A percentile compares a stretch with the other conserved stretches of the same genome.
phyloP scores from a whole-genome alignment of 2,329 filamentous ascomycete species.

The Capronia americana region DNA sequence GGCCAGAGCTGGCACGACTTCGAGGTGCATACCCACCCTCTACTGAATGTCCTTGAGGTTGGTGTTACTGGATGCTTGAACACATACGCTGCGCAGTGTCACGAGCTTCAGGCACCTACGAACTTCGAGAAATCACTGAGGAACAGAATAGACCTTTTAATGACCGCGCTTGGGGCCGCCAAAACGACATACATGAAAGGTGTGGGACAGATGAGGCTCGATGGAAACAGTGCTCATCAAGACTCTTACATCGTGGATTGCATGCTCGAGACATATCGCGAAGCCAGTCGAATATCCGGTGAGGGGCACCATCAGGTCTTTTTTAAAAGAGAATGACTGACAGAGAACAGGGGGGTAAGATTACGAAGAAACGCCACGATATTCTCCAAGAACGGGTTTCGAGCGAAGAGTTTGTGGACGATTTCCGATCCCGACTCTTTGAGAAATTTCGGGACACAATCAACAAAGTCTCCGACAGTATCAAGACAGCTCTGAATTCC shows the following conservation, averaged over 20 bases:
- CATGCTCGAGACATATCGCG: neutral
- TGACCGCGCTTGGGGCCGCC: neutral
- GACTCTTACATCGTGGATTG: neutral
- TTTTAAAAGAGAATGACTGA: neutral
- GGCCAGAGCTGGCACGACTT: neutral
- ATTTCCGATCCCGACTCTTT: neutral
- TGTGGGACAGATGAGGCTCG: neutral
- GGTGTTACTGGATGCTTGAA: neutral
- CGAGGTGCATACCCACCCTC: neutral
- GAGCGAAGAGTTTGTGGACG: neutral
- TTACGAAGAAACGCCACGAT: neutral
- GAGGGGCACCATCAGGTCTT: too few species aligned
- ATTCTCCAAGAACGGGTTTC: neutral
- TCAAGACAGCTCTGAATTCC: neutral
- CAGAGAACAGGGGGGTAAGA: neutral
- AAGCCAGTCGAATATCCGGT: neutral
- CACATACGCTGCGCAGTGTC: neutral
- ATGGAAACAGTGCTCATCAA: neutral
- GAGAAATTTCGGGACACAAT: neutral
- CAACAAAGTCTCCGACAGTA: neutral
- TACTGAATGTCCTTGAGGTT: neutral
- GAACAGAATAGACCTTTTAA: neutral
- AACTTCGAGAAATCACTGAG: neutral
- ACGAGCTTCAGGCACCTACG: neutral
- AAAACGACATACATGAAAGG: neutral